Percentiles rank a stretch among this genome's conserved stretches.
Evolutionary conservation across 179 eudicot species (phyloP).

Genomic region (Vitellaria paradoxa): DNA sequence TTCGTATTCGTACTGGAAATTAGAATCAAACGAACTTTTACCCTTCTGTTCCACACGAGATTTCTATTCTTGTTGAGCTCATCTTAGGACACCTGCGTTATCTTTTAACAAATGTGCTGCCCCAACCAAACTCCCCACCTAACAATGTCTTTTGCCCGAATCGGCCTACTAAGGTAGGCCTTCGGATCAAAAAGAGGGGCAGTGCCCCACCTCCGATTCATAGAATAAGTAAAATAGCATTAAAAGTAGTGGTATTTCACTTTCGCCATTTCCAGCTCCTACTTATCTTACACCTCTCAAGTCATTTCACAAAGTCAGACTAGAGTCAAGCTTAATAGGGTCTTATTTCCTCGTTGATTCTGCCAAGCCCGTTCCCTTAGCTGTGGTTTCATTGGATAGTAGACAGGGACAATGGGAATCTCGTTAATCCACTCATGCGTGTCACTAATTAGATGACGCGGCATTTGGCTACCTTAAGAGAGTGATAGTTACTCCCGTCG

Average conservation of each 20-base stretch:
- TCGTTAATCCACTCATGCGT: background rate
- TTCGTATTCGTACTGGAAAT: constrained; percentile 27
- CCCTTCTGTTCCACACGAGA: constrained; percentile 30
- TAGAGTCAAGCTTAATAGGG: constrained; percentile 70
- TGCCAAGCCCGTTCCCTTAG: constrained; percentile 45
- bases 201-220: constrained; percentile 44
- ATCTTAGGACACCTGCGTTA: constrained; percentile 23
- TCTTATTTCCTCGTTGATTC: constrained; percentile 54
- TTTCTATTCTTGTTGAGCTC: constrained; percentile 26
- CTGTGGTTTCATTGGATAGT: constrained; percentile 25
- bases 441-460: constrained; percentile 38
- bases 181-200: constrained; percentile 41
- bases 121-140: constrained; percentile 49
- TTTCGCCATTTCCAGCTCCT: constrained; percentile 12
- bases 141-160: constrained; percentile 39
- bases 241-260: constrained; percentile 60
- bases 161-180: constrained; percentile 18
- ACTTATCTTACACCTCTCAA: constrained; percentile 23
- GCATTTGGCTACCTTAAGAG: constrained; percentile 94
- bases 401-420: constrained; percentile 33
- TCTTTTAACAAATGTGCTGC: constrained; percentile 45
- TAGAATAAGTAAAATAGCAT: constrained; percentile 58
- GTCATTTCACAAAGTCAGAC: constrained; percentile 57
- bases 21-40: constrained; percentile 27
- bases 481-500: constrained; percentile 86